Evolutionary conservation across 2,329 filamentous ascomycete species (phyloP).

Genomic region (Fusarium sp.): DNA sequence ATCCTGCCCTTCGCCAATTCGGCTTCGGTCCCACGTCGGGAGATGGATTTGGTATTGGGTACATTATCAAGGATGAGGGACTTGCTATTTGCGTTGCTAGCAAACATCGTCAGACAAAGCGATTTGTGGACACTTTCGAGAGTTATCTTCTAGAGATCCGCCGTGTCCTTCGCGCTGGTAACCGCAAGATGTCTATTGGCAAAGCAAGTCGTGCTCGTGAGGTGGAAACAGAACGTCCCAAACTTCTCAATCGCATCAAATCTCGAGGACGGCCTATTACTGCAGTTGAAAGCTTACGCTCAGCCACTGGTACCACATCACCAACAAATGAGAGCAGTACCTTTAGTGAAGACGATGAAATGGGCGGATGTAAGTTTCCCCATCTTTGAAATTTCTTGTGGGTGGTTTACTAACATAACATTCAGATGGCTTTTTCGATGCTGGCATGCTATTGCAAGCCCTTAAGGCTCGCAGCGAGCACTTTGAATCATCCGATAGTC

Average conservation of each 20-base stretch:
- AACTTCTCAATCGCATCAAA: constrained; percentile 66
- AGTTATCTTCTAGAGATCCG: constrained; percentile 91
- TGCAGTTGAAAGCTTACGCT: constrained; percentile 59
- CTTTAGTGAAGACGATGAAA: constrained; percentile 85
- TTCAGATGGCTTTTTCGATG: constrained; percentile 97
- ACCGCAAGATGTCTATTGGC: constrained; percentile 55
- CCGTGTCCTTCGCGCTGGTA: constrained; percentile 79
- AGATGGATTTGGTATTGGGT: constrained; percentile 96
- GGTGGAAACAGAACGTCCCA: constrained; percentile 57
- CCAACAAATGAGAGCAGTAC: constrained; percentile 76
- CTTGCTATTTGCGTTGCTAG: constrained; percentile 92
- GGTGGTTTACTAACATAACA: constrained; percentile 43
- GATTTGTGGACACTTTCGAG: constrained; percentile 90
- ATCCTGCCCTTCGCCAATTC: constrained; percentile 93
- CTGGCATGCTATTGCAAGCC: constrained; percentile 91
- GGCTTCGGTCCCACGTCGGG: constrained; percentile 95
- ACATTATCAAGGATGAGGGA: constrained; percentile 87
- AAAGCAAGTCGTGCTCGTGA: constrained; percentile 65
- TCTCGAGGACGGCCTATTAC: constrained; percentile 79
- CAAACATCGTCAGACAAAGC: constrained; percentile 92
- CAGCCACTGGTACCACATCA: constrained; percentile 63
- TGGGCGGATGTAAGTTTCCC: constrained; percentile 85
- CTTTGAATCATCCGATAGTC: constrained; percentile 62
- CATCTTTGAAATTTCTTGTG: neutral
- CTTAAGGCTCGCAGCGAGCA: constrained; percentile 76